Base-by-base conservation (phyloP, 371 early-diverging fungal genomes). In the Mucor mucedo region DNA sequence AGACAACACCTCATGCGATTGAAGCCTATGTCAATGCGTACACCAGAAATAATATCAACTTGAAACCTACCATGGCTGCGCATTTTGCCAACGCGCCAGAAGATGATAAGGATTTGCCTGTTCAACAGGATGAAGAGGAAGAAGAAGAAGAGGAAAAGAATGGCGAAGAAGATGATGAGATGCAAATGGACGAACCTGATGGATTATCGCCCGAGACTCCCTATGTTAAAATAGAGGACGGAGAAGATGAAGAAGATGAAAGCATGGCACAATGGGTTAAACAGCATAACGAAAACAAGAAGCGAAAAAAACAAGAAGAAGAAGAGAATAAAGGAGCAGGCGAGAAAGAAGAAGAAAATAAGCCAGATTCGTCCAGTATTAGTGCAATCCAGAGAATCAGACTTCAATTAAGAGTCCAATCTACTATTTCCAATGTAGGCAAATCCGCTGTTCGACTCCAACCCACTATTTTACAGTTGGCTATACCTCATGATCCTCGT, bases 401-500 rank as follows among this genome's bases (percentile, higher is more conserved):
- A 35, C 61, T 80, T 8, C 72, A 80, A 39, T 61, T 80, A 8
- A 61, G 76, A 10, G 62, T 80, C 10, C 81, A 80, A 50, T 73
- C 76, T 11, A 63, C 73, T 1, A 42, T 77, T 29, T 49, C 70
- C 8, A 55, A 58, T 4, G 50, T 70, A 2, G 76, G 72, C 5
- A 44, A 70, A 33, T 68, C 74, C 1, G 55, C 64, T 13, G 66
- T 49, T 0, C 62, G 79, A 14, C 56, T 79, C 9, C 72, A 75
- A 28, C 78, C 82, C 2, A 79, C 79, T 2, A 60, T 75, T 7
- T 59, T 79, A 4, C 76, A 82, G 40, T 67, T 79, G 8, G 77
- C 83, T 1, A 76, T 85, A 56, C 84, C 85, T 2, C 87, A 87
- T 52, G 85, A 87, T 45, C 73, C 87, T 16, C 78, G 85, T 3